Percentiles rank a stretch among this genome's conserved stretches.
These are phyloP conservation scores for Ustilago curta DNA, from an alignment of 1,284 basidiomycete species.

Conservation along the genomic window DNA sequence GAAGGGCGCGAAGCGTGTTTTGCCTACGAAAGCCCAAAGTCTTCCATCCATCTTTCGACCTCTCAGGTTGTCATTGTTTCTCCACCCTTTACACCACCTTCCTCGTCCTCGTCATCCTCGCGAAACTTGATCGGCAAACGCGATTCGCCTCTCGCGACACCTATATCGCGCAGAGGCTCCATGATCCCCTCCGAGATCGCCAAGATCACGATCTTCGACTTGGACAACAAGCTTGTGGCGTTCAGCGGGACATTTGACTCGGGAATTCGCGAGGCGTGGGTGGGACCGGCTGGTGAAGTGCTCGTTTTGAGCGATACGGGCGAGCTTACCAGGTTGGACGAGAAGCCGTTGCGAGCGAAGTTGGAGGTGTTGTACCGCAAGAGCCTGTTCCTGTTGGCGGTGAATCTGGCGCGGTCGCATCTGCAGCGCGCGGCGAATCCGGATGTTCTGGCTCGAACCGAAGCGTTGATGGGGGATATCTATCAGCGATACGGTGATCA, in stretches of 20 bases:
- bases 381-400: conserved; percentile 62
- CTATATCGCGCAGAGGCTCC: conserved; percentile 16
- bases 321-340: conserved; percentile 51
- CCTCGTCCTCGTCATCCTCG: conserved; percentile 82
- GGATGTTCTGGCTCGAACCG: conserved; percentile 41
- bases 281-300: conserved; percentile 45
- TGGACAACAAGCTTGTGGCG: conserved; percentile 90
- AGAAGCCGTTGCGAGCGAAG: conserved; percentile 60
- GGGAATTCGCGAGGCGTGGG: conserved; percentile 51
- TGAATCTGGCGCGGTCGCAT: conserved; percentile 58
- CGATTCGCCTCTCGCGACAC: conserved; percentile 38
- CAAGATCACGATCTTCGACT: conserved; percentile 89
- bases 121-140: conserved; percentile 75
- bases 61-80: conserved; percentile 79
- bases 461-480: conserved; percentile 63
- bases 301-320: conserved; percentile 55
- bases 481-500: conserved; percentile 85
- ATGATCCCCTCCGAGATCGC: conserved; percentile 69
- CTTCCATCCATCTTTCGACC: conserved; percentile 50
- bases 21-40: conserved; percentile 72
- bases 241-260: conserved; percentile 71
- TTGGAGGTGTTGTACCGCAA: conserved; percentile 64
- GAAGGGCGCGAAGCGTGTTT: conserved; percentile 87
- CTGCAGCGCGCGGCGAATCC: conserved; percentile 41
- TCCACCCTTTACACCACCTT: conserved; percentile 81